A percentile compares a stretch with the other conserved stretches of the same genome.
These are phyloP conservation scores for Trichocladium uniseriatum DNA, from an alignment of 495 filamentous ascomycete species.

Conservation along the genomic window DNA sequence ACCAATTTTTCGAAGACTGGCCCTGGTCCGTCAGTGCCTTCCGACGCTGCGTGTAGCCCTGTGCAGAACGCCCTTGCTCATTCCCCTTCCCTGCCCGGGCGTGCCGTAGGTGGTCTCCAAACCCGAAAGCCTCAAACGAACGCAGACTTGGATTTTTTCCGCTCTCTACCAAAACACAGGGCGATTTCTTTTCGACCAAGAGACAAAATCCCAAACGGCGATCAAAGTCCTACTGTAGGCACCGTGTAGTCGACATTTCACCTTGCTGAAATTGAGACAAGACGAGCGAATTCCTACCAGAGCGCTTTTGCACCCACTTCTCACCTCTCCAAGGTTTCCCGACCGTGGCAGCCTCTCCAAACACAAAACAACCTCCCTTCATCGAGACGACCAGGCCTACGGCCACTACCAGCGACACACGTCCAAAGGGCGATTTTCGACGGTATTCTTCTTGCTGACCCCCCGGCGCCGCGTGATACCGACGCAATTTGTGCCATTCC, in stretches of 20 bases:
- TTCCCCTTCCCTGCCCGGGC: conserved; percentile 16
- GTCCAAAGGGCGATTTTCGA: conserved; percentile 8
- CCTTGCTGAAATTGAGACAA: conserved; percentile 19
- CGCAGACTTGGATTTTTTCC: conserved; percentile 20
- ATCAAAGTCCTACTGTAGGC: conserved; percentile 22
- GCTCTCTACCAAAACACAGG: conserved; percentile 16
- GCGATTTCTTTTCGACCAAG: conserved; percentile 21
- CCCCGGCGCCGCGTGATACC: conserved; percentile 9
- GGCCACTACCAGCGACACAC: conserved; percentile 7
- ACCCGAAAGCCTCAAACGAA: conserved; percentile 18
- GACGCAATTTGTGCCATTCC: conserved; percentile 11
- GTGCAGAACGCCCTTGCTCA: conserved; percentile 14
- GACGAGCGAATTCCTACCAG: conserved; percentile 22
- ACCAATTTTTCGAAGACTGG: conserved; percentile 15
- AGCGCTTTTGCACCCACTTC: conserved; percentile 17
- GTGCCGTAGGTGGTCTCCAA: conserved; percentile 21
- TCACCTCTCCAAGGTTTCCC: conserved; percentile 12
- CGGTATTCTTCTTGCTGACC: conserved; percentile 13
- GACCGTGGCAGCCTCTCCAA: conserved; percentile 23
- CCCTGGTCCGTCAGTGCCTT: conserved; percentile 6
- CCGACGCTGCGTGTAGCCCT: conserved; percentile 9
- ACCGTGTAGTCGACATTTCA: conserved; percentile 16
- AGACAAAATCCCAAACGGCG: conserved; percentile 19
- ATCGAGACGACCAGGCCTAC: conserved; percentile 9
- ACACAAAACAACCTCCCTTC: conserved; percentile 12